These are phyloP conservation scores for Hypoxylon cercidicola DNA, from an alignment of 495 filamentous ascomycete genomes.

Conservation along the genomic window DNA sequence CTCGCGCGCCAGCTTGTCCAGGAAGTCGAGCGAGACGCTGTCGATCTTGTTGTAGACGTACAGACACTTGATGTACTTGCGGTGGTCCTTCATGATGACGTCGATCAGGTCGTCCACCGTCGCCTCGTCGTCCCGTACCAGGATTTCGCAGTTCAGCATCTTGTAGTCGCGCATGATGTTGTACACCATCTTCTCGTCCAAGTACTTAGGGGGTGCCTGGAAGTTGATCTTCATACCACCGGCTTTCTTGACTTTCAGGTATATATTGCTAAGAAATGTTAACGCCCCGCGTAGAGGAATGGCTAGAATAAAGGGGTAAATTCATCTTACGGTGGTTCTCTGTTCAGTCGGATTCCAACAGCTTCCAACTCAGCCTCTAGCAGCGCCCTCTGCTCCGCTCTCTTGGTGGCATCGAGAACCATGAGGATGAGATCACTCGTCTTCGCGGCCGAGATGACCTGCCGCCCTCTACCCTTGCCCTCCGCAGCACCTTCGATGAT, in stretches of 20 bases:
- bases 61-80: slow-evolving; percentile 94
- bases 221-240: slow-evolving; percentile 99
- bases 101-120: slow-evolving; percentile 99
- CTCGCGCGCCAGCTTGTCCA: slow-evolving; percentile 91
- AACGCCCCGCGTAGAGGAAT: slow-evolving; percentile 15
- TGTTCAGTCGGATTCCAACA: slow-evolving; percentile 94
- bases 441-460: slow-evolving; percentile 99
- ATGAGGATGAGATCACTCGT: slow-evolving; percentile 97
- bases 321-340: slow-evolving; percentile 82
- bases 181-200: slow-evolving; percentile 97
- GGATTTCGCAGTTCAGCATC: slow-evolving; percentile 95
- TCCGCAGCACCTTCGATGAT: slow-evolving; percentile 98
- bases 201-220: slow-evolving; percentile 81
- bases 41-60: slow-evolving; percentile 99
- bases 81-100: slow-evolving; percentile 98
- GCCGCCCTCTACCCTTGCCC: slow-evolving; percentile 93
- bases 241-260: slow-evolving; percentile 96
- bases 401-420: slow-evolving; percentile 97
- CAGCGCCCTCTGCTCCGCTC: slow-evolving; percentile 90
- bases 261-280: slow-evolving; percentile 79
- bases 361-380: slow-evolving; percentile 95
- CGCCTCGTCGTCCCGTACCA: slow-evolving; percentile 93
- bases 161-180: slow-evolving; percentile 98
- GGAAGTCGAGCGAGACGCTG: slow-evolving; percentile 89
- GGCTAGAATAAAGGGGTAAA: neutral